These are phyloP conservation scores for Stropharia rugosoannulata DNA, from an alignment of 768 basidiomycete species.

Conservation along the genomic window DNA sequence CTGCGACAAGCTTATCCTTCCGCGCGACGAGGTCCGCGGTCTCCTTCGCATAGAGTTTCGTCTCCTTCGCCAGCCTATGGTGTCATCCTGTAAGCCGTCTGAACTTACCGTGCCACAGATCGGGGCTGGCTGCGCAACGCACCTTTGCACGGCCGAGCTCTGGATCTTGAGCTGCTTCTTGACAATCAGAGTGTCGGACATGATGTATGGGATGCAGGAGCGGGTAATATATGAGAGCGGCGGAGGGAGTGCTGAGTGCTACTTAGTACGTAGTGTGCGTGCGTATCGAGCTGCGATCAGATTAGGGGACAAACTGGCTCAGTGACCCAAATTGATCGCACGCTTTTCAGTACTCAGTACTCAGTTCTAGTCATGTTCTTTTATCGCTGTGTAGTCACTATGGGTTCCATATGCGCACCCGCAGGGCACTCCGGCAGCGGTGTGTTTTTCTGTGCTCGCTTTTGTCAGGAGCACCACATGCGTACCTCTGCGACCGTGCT, in stretches of 20 bases:
- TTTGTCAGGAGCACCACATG: too few relatives aligned
- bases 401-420: too few relatives aligned
- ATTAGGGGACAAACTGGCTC: too few relatives aligned
- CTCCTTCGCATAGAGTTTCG: slow-evolving; percentile 64
- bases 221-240: not conserved
- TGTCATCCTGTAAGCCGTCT: not conserved
- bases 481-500: too few relatives aligned
- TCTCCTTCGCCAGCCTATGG: slow-evolving; percentile 67
- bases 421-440: too few relatives aligned
- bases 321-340: too few relatives aligned
- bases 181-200: slow-evolving; percentile 50
- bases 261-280: too few relatives aligned
- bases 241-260: not conserved
- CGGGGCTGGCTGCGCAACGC: slow-evolving; percentile 9
- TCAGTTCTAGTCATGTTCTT: too few relatives aligned
- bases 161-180: slow-evolving; percentile 79
- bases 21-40: slow-evolving; percentile 54
- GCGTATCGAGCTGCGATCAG: too few relatives aligned
- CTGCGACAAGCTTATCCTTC: slow-evolving; percentile 60
- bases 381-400: too few relatives aligned
- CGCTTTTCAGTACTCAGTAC: too few relatives aligned
- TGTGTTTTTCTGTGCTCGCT: too few relatives aligned
- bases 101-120: not conserved
- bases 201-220: slow-evolving; percentile 18
- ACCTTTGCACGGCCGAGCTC: slow-evolving; percentile 66